Evolutionary conservation across 1,284 basidiomycete genomes (phyloP).

Genomic region (Spongiforma sp.): DNA sequence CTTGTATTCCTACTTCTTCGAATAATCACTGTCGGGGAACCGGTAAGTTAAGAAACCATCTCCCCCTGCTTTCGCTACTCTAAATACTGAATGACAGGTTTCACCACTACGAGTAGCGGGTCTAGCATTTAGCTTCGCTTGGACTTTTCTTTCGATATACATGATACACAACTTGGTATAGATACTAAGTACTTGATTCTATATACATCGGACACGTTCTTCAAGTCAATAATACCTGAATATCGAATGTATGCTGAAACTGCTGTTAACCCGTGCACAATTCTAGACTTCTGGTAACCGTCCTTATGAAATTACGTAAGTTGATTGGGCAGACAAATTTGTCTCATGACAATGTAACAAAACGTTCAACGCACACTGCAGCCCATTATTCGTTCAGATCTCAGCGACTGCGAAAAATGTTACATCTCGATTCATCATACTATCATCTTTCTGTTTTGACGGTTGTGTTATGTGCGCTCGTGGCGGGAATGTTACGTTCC

Average conservation of each 20-base stretch:
- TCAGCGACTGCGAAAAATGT: slow-evolving; percentile 30
- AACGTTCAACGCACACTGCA: no score
- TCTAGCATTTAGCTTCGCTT: slow-evolving; percentile 30
- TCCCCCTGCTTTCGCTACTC: background rate
- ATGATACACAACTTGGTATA: no score
- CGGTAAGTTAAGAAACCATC: slow-evolving; percentile 43
- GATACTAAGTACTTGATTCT: no score
- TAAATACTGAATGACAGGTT: slow-evolving; percentile 25
- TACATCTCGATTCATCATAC: slow-evolving; percentile 54
- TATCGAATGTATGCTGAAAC: no score
- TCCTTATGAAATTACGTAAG: no score
- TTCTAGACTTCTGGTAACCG: no score
- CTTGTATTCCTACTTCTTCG: slow-evolving; percentile 79
- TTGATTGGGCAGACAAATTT: no score
- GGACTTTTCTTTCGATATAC: slow-evolving; percentile 3
- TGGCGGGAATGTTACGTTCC: slow-evolving; percentile 52
- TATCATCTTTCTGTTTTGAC: slow-evolving; percentile 54
- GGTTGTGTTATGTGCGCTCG: slow-evolving; percentile 42
- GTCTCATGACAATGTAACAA: no score
- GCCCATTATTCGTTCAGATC: background rate
- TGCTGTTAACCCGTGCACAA: no score
- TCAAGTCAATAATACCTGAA: no score
- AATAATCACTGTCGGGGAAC: slow-evolving; percentile 83
- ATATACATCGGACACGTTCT: no score
- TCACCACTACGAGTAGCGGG: slow-evolving; percentile 38